These are phyloP conservation scores for Sophora flavescens DNA, from an alignment of 306 rosid genomes.

Conservation along the genomic window DNA sequence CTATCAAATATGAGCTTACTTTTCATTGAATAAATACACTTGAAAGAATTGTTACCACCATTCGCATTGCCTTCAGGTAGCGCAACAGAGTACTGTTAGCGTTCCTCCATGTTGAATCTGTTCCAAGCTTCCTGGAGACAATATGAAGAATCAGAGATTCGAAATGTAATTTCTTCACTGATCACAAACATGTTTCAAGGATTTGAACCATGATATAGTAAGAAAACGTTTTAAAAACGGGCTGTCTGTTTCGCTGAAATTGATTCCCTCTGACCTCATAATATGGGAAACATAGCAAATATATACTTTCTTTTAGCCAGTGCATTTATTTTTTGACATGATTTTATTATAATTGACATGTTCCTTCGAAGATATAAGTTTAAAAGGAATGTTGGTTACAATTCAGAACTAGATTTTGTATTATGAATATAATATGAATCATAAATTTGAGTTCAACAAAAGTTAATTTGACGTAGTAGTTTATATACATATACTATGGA, in stretches of 20 bases:
- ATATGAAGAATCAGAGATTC: conserved; percentile 1
- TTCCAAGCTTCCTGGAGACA: conserved; percentile 92
- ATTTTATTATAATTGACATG: not conserved
- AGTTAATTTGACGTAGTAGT: not conserved
- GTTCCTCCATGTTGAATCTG: conserved; percentile 87
- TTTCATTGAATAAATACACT: conserved; percentile 35
- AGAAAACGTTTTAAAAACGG: not conserved
- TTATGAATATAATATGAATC: not conserved
- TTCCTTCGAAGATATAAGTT: not conserved
- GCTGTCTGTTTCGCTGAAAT: not conserved
- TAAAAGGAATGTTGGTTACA: not conserved
- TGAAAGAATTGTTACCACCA: conserved; percentile 24
- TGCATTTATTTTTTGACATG: not conserved
- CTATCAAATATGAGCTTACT: conserved; percentile 20
- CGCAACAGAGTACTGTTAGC: conserved; percentile 46
- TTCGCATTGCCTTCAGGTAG: conserved; percentile 18
- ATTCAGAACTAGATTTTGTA: not conserved
- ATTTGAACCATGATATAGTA: not conserved
- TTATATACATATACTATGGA: not conserved
- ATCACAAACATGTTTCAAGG: not conserved
- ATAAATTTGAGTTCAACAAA: not conserved
- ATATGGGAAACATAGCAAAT: too few species aligned
- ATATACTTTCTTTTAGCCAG: not conserved
- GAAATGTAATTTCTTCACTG: not conserved
- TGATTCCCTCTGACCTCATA: not conserved